These are phyloP conservation scores for Bipolaris gigantea DNA, from an alignment of 2,329 filamentous ascomycete species.

Conservation along the genomic window DNA sequence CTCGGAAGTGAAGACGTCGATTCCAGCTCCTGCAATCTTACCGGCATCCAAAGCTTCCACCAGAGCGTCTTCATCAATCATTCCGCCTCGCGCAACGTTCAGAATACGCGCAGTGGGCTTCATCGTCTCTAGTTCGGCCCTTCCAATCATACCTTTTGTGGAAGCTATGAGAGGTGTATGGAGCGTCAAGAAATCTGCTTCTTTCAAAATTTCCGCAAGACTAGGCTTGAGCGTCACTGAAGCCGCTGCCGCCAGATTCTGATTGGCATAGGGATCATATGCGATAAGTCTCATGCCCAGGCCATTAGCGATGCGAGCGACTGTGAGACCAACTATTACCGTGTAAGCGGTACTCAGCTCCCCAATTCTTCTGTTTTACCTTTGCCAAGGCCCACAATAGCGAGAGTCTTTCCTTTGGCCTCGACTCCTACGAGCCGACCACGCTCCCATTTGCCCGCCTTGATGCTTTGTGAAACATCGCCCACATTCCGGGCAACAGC, in stretches of 20 bases:
- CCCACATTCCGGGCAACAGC: slow-evolving; percentile 74
- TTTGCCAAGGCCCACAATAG: slow-evolving; percentile 79
- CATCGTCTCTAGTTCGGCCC: slow-evolving; percentile 69
- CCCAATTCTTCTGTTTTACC: slow-evolving; percentile 46
- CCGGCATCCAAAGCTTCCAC: slow-evolving; percentile 70
- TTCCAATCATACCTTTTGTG: slow-evolving; percentile 72
- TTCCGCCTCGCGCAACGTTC: slow-evolving; percentile 78
- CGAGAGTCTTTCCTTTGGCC: slow-evolving; percentile 74
- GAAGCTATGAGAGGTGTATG: slow-evolving; percentile 79
- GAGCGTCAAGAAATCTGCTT: slow-evolving; percentile 76
- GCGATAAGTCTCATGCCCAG: slow-evolving; percentile 76
- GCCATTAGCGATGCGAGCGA: slow-evolving; percentile 76
- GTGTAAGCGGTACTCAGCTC: slow-evolving; percentile 16
- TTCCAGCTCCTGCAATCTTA: slow-evolving; percentile 73
- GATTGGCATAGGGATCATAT: slow-evolving; percentile 76
- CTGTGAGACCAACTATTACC: slow-evolving; percentile 68
- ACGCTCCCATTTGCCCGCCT: slow-evolving; percentile 74
- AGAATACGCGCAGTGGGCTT: slow-evolving; percentile 72
- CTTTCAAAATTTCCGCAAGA: slow-evolving; percentile 63
- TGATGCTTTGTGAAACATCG: slow-evolving; percentile 68
- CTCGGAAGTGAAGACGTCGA: slow-evolving; percentile 79
- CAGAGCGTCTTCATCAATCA: slow-evolving; percentile 76
- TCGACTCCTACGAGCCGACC: slow-evolving; percentile 75
- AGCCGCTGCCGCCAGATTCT: slow-evolving; percentile 68
- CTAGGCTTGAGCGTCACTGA: slow-evolving; percentile 65